These are phyloP conservation scores for Thelephora ganbajun DNA, from an alignment of 768 basidiomycete species.

Conservation along the genomic window DNA sequence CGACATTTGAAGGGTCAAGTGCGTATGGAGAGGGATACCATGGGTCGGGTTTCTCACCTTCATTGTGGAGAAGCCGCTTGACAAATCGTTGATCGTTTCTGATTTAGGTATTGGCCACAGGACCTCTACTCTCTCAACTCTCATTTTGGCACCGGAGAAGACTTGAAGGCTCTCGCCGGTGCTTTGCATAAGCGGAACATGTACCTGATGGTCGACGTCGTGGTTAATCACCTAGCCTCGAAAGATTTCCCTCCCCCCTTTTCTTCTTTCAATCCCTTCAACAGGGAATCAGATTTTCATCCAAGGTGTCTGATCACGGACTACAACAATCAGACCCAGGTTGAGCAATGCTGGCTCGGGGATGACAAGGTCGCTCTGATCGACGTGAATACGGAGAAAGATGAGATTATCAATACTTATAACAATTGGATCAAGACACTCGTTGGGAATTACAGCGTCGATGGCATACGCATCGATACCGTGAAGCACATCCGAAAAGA, in stretches of 20 bases:
- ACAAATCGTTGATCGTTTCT: too few relatives aligned
- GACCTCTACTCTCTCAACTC: conserved; percentile 34
- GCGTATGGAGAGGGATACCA: conserved; percentile 44
- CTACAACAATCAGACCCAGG: conserved; percentile 30
- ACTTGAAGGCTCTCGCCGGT: conserved; percentile 32
- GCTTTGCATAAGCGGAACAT: conserved; percentile 38
- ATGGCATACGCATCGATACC: conserved; percentile 46
- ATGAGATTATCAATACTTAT: conserved; percentile 26
- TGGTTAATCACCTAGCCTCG: conserved; percentile 45
- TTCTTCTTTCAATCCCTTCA: conserved; percentile 18
- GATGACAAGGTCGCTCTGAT: conserved; percentile 36
- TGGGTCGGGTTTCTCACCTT: conserved; percentile 20
- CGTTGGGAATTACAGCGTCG: conserved; percentile 32
- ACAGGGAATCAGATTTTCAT: conserved; percentile 24
- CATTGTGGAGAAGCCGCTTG: too few relatives aligned
- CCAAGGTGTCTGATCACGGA: conserved; percentile 26
- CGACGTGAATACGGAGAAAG: conserved; percentile 42
- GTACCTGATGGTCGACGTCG: conserved; percentile 50
- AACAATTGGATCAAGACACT: conserved; percentile 34
- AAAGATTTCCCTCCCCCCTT: conserved; percentile 11
- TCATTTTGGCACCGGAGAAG: conserved; percentile 37
- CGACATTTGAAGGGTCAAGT: conserved; percentile 33
- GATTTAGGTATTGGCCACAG: conserved; percentile 33
- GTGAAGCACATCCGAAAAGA: conserved; percentile 39
- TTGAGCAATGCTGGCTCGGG: conserved; percentile 50